These are phyloP conservation scores for Physcia stellaris DNA, from an alignment of 495 filamentous ascomycete species.

Conservation along the genomic window DNA sequence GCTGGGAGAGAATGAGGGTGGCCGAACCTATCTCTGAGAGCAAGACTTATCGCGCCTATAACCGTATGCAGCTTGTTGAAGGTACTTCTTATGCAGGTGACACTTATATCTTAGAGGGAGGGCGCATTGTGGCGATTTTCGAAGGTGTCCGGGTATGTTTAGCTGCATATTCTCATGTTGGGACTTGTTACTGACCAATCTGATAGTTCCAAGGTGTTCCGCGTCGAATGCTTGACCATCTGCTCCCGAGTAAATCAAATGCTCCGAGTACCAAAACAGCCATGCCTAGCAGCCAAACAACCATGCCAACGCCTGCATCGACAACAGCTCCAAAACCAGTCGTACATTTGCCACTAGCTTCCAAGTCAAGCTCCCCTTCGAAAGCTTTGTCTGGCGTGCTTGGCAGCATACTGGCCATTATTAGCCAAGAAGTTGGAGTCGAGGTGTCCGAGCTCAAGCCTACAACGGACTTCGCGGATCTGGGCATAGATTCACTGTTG, in stretches of 20 bases:
- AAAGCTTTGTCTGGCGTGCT: background rate
- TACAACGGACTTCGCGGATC: conserved; percentile 33
- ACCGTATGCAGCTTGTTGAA: conserved; percentile 32
- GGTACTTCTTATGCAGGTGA: conserved; percentile 11
- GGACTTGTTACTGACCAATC: background rate
- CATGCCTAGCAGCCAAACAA: background rate
- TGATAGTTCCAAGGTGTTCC: conserved; percentile 13
- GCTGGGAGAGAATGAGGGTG: conserved; percentile 46
- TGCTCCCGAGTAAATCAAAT: background rate
- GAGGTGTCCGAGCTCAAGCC: conserved; percentile 41
- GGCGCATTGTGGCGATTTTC: conserved; percentile 1
- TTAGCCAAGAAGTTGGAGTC: conserved; percentile 33
- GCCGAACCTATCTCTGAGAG: conserved; percentile 31
- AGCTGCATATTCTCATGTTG: background rate
- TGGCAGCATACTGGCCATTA: conserved; percentile 17
- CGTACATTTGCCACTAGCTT: background rate
- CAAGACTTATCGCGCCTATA: conserved; percentile 47
- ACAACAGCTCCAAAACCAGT: background rate
- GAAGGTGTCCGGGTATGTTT: conserved; percentile 1
- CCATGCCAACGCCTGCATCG: background rate
- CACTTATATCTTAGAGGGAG: conserved; percentile 8
- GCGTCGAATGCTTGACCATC: conserved; percentile 6
- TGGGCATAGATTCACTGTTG: conserved; percentile 40
- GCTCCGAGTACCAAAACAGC: background rate
- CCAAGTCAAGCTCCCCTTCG: background rate